These are phyloP conservation scores for Fragaria ananassa DNA, from an alignment of 306 rosid genomes.

Conservation along the genomic window DNA sequence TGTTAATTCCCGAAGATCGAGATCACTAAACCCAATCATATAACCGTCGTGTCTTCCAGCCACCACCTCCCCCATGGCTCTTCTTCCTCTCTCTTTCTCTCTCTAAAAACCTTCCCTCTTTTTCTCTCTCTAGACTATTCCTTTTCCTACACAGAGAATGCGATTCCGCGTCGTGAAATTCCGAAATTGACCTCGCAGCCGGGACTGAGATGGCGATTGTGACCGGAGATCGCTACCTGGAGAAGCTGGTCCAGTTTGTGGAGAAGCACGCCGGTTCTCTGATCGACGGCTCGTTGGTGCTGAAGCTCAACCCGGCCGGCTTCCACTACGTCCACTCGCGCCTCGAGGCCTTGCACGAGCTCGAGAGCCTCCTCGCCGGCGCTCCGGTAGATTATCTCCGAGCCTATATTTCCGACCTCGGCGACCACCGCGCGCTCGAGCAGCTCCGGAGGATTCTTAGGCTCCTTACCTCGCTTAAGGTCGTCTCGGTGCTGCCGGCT, in stretches of 20 bases:
- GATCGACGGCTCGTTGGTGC: conserved; percentile 69
- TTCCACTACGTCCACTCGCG: conserved; percentile 88
- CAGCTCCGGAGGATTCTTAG: conserved; percentile 87
- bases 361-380: conserved; percentile 73
- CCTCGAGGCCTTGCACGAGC: conserved; percentile 79
- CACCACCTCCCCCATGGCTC: background rate
- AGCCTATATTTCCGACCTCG: conserved; percentile 92
- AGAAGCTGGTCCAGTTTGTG: conserved; percentile 78
- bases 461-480: conserved; percentile 79
- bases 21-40: conserved; percentile 23
- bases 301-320: conserved; percentile 89
- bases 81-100: background rate
- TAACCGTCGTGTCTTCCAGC: background rate
- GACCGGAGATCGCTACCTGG: conserved; percentile 96
- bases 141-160: conserved; percentile 9
- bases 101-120: background rate
- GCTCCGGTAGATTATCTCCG: conserved; percentile 94
- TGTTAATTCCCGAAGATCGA: conserved; percentile 10
- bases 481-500: conserved; percentile 66
- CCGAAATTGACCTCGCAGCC: conserved; percentile 28
- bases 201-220: conserved; percentile 63
- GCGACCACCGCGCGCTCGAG: conserved; percentile 98
- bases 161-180: conserved; percentile 13
- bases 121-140: background rate
- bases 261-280: conserved; percentile 67